phyloP scores from a whole-genome alignment of 2,329 filamentous ascomycete species.

The Periconia digitata region DNA sequence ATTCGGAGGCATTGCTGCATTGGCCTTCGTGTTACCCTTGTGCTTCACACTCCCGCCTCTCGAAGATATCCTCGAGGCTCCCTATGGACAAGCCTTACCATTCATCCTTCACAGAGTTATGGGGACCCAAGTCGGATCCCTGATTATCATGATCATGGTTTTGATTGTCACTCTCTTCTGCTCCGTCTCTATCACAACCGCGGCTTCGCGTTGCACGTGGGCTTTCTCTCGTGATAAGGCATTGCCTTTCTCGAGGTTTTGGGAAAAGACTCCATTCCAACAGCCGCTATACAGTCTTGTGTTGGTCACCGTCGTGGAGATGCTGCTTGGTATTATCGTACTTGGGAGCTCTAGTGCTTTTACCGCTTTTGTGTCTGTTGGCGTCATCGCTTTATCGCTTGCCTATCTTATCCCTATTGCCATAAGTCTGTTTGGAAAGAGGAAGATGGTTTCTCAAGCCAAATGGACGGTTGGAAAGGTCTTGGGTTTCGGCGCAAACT shows the following conservation, averaged over 20 bases:
- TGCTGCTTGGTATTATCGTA: constrained; percentile 54
- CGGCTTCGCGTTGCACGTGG: constrained; percentile 52
- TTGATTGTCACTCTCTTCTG: constrained; percentile 56
- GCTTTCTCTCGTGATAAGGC: constrained; percentile 51
- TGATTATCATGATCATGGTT: constrained; percentile 54
- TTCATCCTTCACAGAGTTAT: constrained; percentile 55
- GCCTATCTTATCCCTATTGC: constrained; percentile 60
- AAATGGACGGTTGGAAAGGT: constrained; percentile 50
- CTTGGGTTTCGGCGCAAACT: constrained; percentile 51
- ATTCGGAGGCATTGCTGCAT: constrained; percentile 55
- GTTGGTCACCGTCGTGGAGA: constrained; percentile 50
- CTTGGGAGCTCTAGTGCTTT: constrained; percentile 52
- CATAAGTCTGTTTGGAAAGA: constrained; percentile 47
- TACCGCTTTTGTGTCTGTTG: constrained; percentile 55
- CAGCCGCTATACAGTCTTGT: constrained; percentile 46
- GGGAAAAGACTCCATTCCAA: constrained; percentile 17
- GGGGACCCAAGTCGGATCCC: constrained; percentile 51
- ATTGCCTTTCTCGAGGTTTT: constrained; percentile 44
- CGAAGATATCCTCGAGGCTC: constrained; percentile 48
- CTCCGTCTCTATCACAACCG: constrained; percentile 56
- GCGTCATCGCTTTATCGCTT: constrained; percentile 58
- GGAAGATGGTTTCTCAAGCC: constrained; percentile 52
- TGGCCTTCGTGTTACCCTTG: constrained; percentile 60
- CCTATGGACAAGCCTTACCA: constrained; percentile 52
- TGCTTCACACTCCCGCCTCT: constrained; percentile 54